Conservation (phyloP, 106 monocot genomes). For the Vanilla planifolia region DNA sequence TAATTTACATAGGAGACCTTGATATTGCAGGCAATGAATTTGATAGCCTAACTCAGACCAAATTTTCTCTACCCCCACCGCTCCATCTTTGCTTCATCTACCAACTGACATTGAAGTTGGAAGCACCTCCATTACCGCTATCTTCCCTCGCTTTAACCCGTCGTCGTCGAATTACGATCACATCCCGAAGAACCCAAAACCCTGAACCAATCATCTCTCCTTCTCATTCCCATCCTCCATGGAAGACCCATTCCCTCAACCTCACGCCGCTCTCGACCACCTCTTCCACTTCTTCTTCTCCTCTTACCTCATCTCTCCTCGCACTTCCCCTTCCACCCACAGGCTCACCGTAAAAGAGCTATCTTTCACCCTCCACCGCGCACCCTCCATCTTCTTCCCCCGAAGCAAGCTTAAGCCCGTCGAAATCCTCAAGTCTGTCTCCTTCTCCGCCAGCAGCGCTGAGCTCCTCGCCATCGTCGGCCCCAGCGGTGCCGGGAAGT, state of each 20-base stretch:
- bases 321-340: neutral
- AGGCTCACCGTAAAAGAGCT: neutral
- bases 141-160: too few relatives aligned
- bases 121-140: too few relatives aligned
- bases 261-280: neutral
- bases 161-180: neutral
- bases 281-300: neutral
- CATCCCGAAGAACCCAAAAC: neutral
- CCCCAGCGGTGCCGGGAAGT: conserved; percentile 95
- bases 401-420: conserved; percentile 7
- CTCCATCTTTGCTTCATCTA: neutral
- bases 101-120: too few relatives aligned
- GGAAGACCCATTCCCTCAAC: conserved; percentile 3
- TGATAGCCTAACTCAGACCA: conserved; percentile 3
- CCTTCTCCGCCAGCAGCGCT: conserved; percentile 62
- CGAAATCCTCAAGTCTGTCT: conserved; percentile 52
- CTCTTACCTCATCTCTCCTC: neutral
- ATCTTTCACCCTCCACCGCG: neutral
- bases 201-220: neutral
- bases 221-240: neutral
- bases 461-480: conserved; percentile 85
- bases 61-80: conserved; percentile 4
- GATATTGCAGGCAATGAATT: neutral
- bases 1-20: too few relatives aligned
- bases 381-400: neutral